These are phyloP conservation scores for Drechslerella stenobrocha DNA, from an alignment of 2,329 filamentous ascomycete species.

Conservation along the genomic window DNA sequence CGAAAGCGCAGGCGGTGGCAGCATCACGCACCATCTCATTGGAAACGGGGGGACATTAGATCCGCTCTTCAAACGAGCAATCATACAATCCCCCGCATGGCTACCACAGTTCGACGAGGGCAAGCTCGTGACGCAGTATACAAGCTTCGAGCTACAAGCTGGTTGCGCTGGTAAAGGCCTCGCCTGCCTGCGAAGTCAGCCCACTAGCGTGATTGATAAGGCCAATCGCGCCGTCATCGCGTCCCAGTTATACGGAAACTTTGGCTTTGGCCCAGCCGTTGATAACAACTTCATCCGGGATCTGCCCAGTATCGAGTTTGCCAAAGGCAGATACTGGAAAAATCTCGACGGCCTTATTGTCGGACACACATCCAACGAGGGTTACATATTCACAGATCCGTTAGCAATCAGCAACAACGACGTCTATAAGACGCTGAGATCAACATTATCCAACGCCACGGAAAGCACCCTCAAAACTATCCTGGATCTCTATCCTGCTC, in stretches of 20 bases:
- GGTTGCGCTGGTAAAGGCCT: constrained; percentile 54
- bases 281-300: constrained; percentile 55
- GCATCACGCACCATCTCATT: constrained; percentile 61
- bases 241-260: constrained; percentile 52
- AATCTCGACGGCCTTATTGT: constrained; percentile 54
- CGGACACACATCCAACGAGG: constrained; percentile 55
- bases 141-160: constrained; percentile 50
- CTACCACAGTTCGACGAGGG: constrained; percentile 48
- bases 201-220: constrained; percentile 50
- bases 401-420: constrained; percentile 49
- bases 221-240: constrained; percentile 53
- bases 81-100: constrained; percentile 54
- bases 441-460: constrained; percentile 51
- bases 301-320: constrained; percentile 54
- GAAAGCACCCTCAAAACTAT: constrained; percentile 22
- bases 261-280: constrained; percentile 54
- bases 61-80: constrained; percentile 57
- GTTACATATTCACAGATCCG: constrained; percentile 53
- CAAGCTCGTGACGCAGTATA: constrained; percentile 45
- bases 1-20: constrained; percentile 61
- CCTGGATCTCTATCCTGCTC: constrained; percentile 47
- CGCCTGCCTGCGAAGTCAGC: constrained; percentile 53
- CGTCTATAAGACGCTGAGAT: constrained; percentile 47
- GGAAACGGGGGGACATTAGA: constrained; percentile 57
- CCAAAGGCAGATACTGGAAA: constrained; percentile 54